phyloP scores from a whole-genome alignment of 805 yeast species.

The Hanseniaspora guilliermondii region DNA sequence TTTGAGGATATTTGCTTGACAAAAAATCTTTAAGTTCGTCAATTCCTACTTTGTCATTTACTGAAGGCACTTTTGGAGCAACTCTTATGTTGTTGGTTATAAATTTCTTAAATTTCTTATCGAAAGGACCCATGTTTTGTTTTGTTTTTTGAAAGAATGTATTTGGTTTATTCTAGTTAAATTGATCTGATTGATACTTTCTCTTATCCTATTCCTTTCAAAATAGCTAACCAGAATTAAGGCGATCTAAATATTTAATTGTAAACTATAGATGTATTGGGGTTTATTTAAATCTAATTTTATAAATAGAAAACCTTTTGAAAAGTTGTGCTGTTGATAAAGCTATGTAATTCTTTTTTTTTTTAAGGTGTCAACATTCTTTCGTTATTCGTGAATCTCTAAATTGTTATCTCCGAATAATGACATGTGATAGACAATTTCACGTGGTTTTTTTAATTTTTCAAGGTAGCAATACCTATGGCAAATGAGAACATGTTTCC shows the following conservation, averaged over 20 bases:
- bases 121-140: conserved; percentile 25
- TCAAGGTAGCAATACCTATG: not conserved
- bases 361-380: not conserved
- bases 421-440: not conserved
- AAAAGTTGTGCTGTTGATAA: too few relatives aligned
- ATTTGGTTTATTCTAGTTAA: too few relatives aligned
- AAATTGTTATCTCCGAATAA: not conserved
- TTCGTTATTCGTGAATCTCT: not conserved
- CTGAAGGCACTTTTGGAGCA: conserved; percentile 29
- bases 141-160: not conserved
- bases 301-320: not conserved
- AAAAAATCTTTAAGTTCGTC: conserved; percentile 80
- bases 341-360: not conserved
- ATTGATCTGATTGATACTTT: too few relatives aligned
- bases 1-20: conserved; percentile 88
- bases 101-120: conserved; percentile 28
- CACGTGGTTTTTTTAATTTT: not conserved
- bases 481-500: too few relatives aligned
- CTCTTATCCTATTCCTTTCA: too few relatives aligned
- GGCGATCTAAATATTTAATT: fast-evolving
- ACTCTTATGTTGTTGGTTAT: conserved; percentile 27
- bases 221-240: too few relatives aligned
- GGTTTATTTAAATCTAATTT: not conserved
- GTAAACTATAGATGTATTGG: not conserved
- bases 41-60: conserved; percentile 49